Evolutionary conservation across 163 green algal species (phyloP).

Genomic region (Coccomyxa subellipsoidea): DNA sequence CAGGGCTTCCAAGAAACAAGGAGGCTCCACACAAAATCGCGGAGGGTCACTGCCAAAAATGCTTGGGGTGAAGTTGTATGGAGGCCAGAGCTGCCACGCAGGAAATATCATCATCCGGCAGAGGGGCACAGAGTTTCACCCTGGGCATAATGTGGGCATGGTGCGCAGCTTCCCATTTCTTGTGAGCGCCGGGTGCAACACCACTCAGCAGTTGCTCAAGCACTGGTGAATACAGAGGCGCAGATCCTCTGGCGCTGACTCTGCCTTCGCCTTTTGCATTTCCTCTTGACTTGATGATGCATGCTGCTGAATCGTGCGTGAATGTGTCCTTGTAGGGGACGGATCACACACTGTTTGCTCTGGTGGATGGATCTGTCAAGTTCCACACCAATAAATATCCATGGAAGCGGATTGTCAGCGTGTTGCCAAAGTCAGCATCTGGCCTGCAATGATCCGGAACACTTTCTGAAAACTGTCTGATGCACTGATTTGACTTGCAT

Average conservation of each 20-base stretch:
- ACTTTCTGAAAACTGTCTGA: no score
- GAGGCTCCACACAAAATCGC: constrained; percentile 88
- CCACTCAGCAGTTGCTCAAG: no score
- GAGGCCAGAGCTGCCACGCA: constrained; percentile 69
- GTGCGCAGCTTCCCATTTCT: no score
- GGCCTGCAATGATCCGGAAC: neutral
- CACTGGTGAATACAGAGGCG: no score
- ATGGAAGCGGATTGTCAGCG: neutral
- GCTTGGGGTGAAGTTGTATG: constrained; percentile 88
- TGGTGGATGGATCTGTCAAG: constrained; percentile 53
- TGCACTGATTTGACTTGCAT: no score
- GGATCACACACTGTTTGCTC: constrained; percentile 79
- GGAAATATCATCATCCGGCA: constrained; percentile 93
- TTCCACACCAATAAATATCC: constrained; percentile 36
- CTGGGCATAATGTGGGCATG: constrained; percentile 70
- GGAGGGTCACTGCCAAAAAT: constrained; percentile 72
- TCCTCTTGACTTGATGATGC: no score
- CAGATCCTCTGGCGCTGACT: no score
- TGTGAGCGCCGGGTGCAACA: no score
- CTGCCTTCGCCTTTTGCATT: no score
- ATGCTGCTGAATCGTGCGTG: no score
- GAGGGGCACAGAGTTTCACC: constrained; percentile 78
- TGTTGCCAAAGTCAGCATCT: neutral
- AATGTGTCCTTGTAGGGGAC: constrained; percentile 42
- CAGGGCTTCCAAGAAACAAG: constrained; percentile 91